Conservation (phyloP, 2,329 filamentous ascomycete species). For the Pyrenophora tritici-repentis region DNA sequence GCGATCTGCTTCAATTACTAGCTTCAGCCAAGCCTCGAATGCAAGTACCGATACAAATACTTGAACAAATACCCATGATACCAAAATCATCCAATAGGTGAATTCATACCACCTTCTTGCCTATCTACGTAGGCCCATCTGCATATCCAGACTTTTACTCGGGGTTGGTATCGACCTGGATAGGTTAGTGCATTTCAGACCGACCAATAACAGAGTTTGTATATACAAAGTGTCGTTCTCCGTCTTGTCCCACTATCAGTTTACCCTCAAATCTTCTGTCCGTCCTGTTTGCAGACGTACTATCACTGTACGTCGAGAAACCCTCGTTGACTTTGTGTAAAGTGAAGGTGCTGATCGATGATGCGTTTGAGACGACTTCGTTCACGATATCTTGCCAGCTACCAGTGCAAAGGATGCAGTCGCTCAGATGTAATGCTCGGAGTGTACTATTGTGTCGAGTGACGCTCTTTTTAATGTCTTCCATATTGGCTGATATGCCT, state of each 20-base stretch:
- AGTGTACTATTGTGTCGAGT: conserved; percentile 29
- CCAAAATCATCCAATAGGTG: too few species aligned
- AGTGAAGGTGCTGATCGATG: conserved; percentile 21
- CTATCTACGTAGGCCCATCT: background rate
- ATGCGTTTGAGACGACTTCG: conserved; percentile 25
- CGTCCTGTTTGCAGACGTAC: conserved; percentile 2
- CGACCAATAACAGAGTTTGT: background rate
- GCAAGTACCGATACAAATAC: too few species aligned
- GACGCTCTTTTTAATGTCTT: conserved; percentile 26
- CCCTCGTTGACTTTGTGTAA: conserved; percentile 31
- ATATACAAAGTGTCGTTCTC: conserved; percentile 24
- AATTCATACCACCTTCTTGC: too few species aligned
- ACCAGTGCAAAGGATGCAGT: conserved; percentile 24
- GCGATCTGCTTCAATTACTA: too few species aligned
- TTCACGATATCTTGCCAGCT: conserved; percentile 35
- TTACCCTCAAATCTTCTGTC: conserved; percentile 22
- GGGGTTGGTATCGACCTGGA: conserved; percentile 9
- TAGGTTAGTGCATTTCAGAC: background rate
- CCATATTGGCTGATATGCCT: conserved; percentile 23
- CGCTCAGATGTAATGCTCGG: conserved; percentile 13
- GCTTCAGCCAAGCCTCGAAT: too few species aligned
- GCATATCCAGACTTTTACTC: conserved; percentile 9
- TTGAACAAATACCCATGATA: background rate
- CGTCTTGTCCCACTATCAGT: conserved; percentile 5
- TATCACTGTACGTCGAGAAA: background rate